These are phyloP conservation scores for Prunus davidiana DNA, from an alignment of 306 rosid species.

Conservation along the genomic window DNA sequence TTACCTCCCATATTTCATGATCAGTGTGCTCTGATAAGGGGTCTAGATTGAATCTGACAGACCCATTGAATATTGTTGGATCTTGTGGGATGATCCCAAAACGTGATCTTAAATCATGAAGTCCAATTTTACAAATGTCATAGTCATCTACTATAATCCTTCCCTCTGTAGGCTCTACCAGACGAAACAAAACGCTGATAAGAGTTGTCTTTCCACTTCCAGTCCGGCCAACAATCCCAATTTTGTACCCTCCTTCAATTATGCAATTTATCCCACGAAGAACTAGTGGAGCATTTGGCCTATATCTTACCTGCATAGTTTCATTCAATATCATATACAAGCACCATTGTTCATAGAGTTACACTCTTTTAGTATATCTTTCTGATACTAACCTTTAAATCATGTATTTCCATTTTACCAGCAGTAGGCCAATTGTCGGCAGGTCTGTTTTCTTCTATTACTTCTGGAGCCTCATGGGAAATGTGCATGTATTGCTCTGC, in stretches of 20 bases:
- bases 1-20: constrained; percentile 37
- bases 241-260: constrained; percentile 33
- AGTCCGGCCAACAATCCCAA: constrained; percentile 37
- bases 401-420: constrained; percentile 24
- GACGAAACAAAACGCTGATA: constrained; percentile 28
- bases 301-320: constrained; percentile 27
- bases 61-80: constrained; percentile 32
- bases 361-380: background rate
- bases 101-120: constrained; percentile 29
- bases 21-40: constrained; percentile 29
- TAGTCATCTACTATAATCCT: constrained; percentile 22
- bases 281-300: constrained; percentile 29
- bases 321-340: background rate
- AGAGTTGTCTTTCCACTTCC: constrained; percentile 42
- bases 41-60: constrained; percentile 34
- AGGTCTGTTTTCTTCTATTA: constrained; percentile 16
- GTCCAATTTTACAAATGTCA: constrained; percentile 31
- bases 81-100: constrained; percentile 37
- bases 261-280: constrained; percentile 29
- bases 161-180: constrained; percentile 35
- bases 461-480: constrained; percentile 29
- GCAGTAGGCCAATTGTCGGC: constrained; percentile 21
- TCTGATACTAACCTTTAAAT: constrained; percentile 19
- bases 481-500: constrained; percentile 36
- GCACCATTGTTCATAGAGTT: background rate